Evolutionary conservation across 2,329 filamentous ascomycete species (phyloP), one percentile per base, ranked within the genome.

Genomic region (Pseudopithomyces chartarum): DNA sequence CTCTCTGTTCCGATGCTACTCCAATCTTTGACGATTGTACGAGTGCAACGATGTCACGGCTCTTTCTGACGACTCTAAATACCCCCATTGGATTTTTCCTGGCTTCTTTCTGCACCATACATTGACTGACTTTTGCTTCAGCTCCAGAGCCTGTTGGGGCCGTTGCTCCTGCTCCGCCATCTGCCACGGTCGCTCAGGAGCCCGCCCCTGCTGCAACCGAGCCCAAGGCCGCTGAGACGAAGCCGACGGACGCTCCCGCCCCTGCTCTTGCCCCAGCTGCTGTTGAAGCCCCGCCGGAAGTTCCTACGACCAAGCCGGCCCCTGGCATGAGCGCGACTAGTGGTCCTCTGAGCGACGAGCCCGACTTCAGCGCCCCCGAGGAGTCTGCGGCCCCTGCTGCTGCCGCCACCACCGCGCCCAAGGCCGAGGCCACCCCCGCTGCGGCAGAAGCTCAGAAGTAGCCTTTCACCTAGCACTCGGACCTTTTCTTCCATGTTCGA

Each of bases 281-380:
- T 26, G 50, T 65, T 2, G 57, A 66, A 19, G 60, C 65, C 36
- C 51, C 64, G 10, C 67, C 70, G 6, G 62, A 62, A 11, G 53
- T 72, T 39, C 70, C 73, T 4, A 53, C 63, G 7, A 60, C 59
- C 12, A 64, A 69, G 58, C 66, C 68, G 22, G 72, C 71, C 20
- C 70, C 70, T 17, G 73, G 73, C 33, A 76, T 76, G 74, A 75
- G 71, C 34, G 74, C 74, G 12, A 77, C 74, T 10, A 75, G 71
- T 33, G 74, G 74, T 15, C 74, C 74, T 10, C 56, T 77, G 64
- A 65, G 63, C 38, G 73, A 74, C 22, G 64, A 73, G 49, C 67
- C 66, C 23, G 63, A 68, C 52, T 71, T 75, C 38, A 57, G 56
- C 23, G 59, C 61, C 17, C 65, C 68, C 11, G 59, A 68, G 60